Conservation (phyloP, 768 basidiomycete genomes). For the Amanita inopinata region DNA sequence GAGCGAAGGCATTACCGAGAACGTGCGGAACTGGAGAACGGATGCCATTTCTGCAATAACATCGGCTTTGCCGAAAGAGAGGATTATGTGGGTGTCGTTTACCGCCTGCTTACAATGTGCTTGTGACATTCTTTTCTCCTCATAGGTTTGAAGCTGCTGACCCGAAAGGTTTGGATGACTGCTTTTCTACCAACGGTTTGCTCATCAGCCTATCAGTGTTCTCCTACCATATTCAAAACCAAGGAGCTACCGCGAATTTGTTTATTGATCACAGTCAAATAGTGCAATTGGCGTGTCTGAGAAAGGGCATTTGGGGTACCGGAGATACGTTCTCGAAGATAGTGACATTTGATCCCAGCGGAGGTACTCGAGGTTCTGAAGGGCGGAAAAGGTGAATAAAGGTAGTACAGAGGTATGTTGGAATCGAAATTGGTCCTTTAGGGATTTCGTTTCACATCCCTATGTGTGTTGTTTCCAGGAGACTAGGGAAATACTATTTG, state of each 20-base stretch:
- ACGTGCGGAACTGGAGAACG: conserved; percentile 30
- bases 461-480: too few relatives aligned
- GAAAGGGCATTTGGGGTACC: conserved; percentile 37
- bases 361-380: background rate
- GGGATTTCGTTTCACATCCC: too few relatives aligned
- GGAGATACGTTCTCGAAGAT: conserved; percentile 32
- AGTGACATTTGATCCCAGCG: conserved; percentile 24
- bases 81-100: conserved; percentile 25
- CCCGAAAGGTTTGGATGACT: conserved; percentile 16
- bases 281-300: conserved; percentile 33
- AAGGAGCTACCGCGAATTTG: conserved; percentile 30
- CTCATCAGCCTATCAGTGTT: conserved; percentile 19
- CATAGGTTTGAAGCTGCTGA: conserved; percentile 33
- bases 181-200: background rate
- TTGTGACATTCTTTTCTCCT: background rate
- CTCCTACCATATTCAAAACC: conserved; percentile 35
- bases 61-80: conserved; percentile 28
- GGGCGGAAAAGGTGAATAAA: background rate
- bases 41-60: conserved; percentile 34
- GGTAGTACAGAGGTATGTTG: background rate
- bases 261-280: conserved; percentile 37
- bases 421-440: background rate
- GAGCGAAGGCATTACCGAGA: conserved; percentile 38
- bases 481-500: too few relatives aligned
- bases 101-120: background rate